These are phyloP conservation scores for Delonix regia DNA, from an alignment of 306 rosid species.

Conservation along the genomic window DNA sequence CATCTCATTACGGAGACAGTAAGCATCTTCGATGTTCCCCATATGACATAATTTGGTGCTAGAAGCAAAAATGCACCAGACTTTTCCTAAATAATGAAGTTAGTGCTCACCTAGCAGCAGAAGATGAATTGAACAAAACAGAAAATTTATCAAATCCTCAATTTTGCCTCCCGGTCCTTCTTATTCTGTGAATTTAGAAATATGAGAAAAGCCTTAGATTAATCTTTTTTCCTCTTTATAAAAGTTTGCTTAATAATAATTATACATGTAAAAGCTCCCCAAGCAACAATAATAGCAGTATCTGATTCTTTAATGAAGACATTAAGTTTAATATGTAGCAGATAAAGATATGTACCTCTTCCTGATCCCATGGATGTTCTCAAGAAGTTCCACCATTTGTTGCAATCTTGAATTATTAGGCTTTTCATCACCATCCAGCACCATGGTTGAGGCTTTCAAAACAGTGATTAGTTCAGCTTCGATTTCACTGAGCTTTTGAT, in stretches of 20 bases:
- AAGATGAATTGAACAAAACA: slow-evolving; percentile 33
- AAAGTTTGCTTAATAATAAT: neutral
- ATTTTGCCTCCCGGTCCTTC: slow-evolving; percentile 48
- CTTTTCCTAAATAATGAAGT: neutral
- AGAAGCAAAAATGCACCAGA: slow-evolving; percentile 17
- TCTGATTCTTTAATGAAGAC: slow-evolving; percentile 25
- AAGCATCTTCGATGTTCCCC: slow-evolving; percentile 19
- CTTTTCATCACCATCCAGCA: slow-evolving; percentile 59
- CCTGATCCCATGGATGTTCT: slow-evolving; percentile 60
- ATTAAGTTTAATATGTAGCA: slow-evolving; percentile 5
- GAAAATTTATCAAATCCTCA: slow-evolving; percentile 46
- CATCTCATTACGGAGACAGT: neutral
- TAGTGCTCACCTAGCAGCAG: slow-evolving; percentile 44
- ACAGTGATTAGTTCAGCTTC: slow-evolving; percentile 73
- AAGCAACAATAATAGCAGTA: neutral
- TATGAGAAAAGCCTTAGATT: neutral
- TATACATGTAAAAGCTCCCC: neutral
- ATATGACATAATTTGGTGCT: slow-evolving; percentile 10
- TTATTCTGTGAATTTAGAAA: slow-evolving; percentile 51
- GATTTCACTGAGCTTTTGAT: slow-evolving; percentile 63
- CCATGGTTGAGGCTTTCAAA: slow-evolving; percentile 66
- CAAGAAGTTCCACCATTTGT: slow-evolving; percentile 73
- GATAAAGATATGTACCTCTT: slow-evolving; percentile 58
- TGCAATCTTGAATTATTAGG: slow-evolving; percentile 66
- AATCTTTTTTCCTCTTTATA: slow-evolving; percentile 1